These are phyloP conservation scores for Thraustochytrium striatum DNA, from an alignment of 352 stramenopile species.

Conservation along the genomic window DNA sequence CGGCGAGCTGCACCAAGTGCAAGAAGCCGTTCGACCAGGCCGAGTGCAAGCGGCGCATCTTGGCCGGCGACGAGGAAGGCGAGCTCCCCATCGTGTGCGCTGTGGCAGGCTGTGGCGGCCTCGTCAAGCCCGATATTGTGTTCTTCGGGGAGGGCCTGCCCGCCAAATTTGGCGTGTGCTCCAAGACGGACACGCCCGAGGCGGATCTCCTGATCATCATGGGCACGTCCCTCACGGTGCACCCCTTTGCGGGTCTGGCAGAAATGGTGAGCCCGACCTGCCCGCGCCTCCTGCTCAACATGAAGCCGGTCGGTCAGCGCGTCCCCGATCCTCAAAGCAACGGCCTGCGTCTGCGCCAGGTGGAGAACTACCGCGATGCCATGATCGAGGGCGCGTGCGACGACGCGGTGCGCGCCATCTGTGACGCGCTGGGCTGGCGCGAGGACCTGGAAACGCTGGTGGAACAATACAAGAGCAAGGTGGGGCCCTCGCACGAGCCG, in stretches of 20 bases:
- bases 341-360: constrained; percentile 28
- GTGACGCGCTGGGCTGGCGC: constrained; percentile 44
- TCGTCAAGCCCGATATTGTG: constrained; percentile 94
- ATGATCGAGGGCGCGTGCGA: constrained; percentile 42
- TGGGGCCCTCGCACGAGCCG: neutral
- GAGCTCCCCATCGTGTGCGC: constrained; percentile 16
- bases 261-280: constrained; percentile 72
- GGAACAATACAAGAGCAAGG: neutral
- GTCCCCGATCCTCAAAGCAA: constrained; percentile 13
- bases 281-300: constrained; percentile 81
- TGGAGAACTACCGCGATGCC: constrained; percentile 39
- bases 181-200: constrained; percentile 68
- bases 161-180: constrained; percentile 73
- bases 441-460: constrained; percentile 33
- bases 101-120: constrained; percentile 68
- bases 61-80: no score
- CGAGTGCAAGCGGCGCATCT: constrained; percentile 51
- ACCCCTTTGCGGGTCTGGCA: constrained; percentile 83
- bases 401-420: constrained; percentile 34
- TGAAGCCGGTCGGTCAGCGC: constrained; percentile 62
- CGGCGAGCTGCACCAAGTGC: constrained; percentile 82
- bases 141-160: constrained; percentile 93
- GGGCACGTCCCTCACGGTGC: constrained; percentile 93
- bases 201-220: constrained; percentile 94
- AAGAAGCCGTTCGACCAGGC: constrained; percentile 38